Evolutionary conservation across 2,329 filamentous ascomycete genomes (phyloP).

Genomic region (Neodidymelliopsis sp.): DNA sequence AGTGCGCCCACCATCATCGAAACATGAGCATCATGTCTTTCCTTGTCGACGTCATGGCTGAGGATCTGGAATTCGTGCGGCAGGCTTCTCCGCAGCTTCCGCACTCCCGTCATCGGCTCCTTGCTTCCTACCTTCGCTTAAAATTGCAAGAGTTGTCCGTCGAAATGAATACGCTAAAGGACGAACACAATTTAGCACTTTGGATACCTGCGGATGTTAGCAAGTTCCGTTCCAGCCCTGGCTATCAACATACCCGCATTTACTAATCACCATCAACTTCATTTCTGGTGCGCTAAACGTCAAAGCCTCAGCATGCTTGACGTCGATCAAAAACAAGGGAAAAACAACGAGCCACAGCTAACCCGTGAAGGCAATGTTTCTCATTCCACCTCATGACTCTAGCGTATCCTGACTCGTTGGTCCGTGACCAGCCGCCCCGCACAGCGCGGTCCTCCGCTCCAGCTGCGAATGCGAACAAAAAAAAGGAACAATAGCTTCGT

Average conservation of each 20-base stretch:
- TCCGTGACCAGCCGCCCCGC: neutral
- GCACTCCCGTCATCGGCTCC: neutral
- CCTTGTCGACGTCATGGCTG: neutral
- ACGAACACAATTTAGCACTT: too few species aligned
- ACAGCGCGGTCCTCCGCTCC: neutral
- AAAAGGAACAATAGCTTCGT: too few species aligned
- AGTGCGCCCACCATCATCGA: neutral
- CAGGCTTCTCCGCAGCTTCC: neutral
- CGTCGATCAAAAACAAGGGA: constrained; percentile 10
- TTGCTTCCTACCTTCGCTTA: neutral
- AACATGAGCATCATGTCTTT: neutral
- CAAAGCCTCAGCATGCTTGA: constrained; percentile 2
- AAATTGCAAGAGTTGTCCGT: neutral
- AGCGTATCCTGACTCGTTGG: constrained; percentile 3
- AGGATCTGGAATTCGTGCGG: neutral
- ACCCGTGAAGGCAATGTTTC: neutral
- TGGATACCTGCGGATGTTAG: too few species aligned
- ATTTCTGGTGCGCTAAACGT: too few species aligned
- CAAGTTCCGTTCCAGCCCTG: too few species aligned
- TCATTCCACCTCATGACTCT: neutral
- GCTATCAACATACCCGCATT: neutral
- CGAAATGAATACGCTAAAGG: too few species aligned
- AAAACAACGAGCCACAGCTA: neutral
- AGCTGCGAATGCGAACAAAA: neutral
- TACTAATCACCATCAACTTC: neutral